phyloP scores from a whole-genome alignment of 2,329 filamentous ascomycete species.

The Pseudopyrenochaeta lycopersici region DNA sequence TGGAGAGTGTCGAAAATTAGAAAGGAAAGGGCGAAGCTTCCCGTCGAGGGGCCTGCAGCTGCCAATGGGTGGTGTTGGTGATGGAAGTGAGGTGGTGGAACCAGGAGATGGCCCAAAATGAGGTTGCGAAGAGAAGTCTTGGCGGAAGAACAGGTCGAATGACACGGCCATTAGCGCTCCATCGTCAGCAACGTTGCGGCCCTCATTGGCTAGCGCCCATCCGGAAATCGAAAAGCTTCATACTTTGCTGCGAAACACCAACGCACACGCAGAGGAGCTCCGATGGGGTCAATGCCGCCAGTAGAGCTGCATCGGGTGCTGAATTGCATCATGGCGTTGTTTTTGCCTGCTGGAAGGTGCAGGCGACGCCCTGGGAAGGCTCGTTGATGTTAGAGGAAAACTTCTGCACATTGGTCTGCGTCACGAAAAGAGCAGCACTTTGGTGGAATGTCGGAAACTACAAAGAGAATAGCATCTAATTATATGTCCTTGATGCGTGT shows the following conservation, averaged over 20 bases:
- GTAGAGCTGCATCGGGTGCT: conserved; percentile 8
- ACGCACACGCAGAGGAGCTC: not conserved
- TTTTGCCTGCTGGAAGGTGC: not conserved
- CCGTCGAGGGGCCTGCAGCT: conserved; percentile 46
- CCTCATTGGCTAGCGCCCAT: not conserved
- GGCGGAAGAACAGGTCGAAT: conserved; percentile 11
- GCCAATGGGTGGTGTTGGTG: conserved; percentile 50
- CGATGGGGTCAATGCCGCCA: conserved; percentile 6
- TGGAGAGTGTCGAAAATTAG: conserved; percentile 48
- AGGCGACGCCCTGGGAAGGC: not conserved
- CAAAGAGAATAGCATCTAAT: not conserved
- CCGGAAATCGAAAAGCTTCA: not conserved
- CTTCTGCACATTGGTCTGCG: not conserved
- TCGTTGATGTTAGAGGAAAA: not conserved
- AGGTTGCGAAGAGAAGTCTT: not conserved
- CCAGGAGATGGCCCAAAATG: conserved; percentile 23
- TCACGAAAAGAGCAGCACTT: not conserved
- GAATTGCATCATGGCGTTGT: not conserved
- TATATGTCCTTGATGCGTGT: not conserved
- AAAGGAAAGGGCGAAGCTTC: conserved; percentile 42
- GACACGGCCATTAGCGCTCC: conserved; percentile 7
- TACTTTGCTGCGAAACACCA: not conserved
- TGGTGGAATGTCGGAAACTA: not conserved
- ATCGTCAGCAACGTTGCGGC: conserved; percentile 8
- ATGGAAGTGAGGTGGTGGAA: conserved; percentile 36